phyloP scores from a whole-genome alignment of 192 early-diverging fungal species.

The Coemansia sp. region DNA sequence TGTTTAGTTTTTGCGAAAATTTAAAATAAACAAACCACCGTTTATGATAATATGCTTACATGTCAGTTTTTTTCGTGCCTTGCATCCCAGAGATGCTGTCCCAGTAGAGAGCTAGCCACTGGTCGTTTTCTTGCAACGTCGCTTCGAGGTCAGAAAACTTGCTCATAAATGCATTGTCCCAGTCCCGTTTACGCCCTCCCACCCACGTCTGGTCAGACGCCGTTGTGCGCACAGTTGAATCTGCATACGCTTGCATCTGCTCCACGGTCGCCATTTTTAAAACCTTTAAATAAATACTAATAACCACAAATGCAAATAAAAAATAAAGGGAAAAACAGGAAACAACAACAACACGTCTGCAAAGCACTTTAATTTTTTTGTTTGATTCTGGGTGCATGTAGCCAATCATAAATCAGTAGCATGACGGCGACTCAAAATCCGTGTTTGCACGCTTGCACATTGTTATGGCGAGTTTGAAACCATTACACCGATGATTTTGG shows the following conservation, averaged over 20 bases:
- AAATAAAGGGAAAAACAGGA: conserved; percentile 4
- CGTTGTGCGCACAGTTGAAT: conserved; percentile 21
- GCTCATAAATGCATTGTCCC: conserved; percentile 50
- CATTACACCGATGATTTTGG: no score
- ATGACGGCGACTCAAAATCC: no score
- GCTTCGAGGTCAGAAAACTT: conserved; percentile 52
- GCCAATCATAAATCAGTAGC: conserved; percentile 11
- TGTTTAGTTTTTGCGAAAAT: no score
- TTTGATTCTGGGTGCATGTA: background rate
- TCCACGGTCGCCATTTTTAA: conserved; percentile 21
- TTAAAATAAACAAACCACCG: no score
- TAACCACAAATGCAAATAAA: conserved; percentile 10
- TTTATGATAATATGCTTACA: conserved; percentile 21
- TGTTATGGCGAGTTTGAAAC: no score
- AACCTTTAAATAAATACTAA: background rate
- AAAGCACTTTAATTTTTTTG: background rate
- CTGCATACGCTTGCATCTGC: conserved; percentile 5
- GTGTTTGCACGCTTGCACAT: no score
- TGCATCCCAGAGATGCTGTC: conserved; percentile 43
- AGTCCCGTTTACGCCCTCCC: conserved; percentile 45
- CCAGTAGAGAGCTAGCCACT: conserved; percentile 49
- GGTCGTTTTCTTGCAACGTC: conserved; percentile 52
- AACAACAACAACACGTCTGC: conserved; percentile 1
- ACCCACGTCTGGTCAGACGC: conserved; percentile 41
- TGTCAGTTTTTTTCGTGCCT: conserved; percentile 25